phyloP scores from a whole-genome alignment of 352 stramenopile genomes.

The Achlya hypogyna region DNA sequence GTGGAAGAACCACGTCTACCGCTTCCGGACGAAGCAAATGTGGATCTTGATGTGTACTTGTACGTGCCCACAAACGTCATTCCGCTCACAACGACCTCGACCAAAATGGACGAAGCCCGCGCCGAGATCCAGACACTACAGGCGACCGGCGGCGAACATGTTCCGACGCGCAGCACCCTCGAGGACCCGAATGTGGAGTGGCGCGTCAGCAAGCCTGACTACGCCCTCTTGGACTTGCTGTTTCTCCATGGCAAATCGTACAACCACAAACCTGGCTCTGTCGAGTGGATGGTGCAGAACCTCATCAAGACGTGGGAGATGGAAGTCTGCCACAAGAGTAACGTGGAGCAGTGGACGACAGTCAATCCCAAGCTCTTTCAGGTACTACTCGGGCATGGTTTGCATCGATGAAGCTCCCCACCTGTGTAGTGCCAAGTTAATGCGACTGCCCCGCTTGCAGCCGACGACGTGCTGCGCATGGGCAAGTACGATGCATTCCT shows the following conservation, averaged over 20 bases:
- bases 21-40: not conserved
- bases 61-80: constrained; percentile 15
- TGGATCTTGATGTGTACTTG: constrained; percentile 4
- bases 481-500: constrained; percentile 41
- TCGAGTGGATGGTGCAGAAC: constrained; percentile 36
- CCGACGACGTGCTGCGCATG: constrained; percentile 24
- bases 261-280: constrained; percentile 27
- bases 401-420: no score
- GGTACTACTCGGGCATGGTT: constrained; percentile 27
- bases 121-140: constrained; percentile 18
- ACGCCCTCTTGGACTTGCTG: constrained; percentile 29
- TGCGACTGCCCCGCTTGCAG: not conserved
- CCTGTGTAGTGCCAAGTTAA: constrained; percentile 2
- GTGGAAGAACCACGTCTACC: not conserved
- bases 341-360: constrained; percentile 26
- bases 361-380: constrained; percentile 28
- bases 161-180: constrained; percentile 23
- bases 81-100: not conserved
- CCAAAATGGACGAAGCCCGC: not conserved
- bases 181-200: constrained; percentile 24
- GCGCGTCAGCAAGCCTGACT: constrained; percentile 32
- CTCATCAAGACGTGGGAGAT: constrained; percentile 50
- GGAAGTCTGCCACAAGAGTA: constrained; percentile 34
- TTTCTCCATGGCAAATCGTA: constrained; percentile 33
- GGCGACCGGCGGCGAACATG: constrained; percentile 10